These are phyloP conservation scores for Lolium rigidum DNA, from an alignment of 176 grass and related monocot species.

Conservation along the genomic window DNA sequence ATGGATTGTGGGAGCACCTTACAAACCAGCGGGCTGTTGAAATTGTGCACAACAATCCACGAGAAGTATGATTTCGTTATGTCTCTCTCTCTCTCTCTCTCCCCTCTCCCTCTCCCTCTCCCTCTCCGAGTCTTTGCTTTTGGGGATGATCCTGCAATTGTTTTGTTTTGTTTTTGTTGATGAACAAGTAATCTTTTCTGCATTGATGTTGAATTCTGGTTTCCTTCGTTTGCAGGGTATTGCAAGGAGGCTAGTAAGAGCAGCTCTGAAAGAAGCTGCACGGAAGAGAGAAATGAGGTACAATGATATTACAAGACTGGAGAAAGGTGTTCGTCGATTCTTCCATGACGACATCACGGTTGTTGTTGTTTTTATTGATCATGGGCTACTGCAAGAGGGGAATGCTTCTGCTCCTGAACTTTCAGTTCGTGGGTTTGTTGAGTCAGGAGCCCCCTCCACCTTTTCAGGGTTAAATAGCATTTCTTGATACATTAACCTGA, in stretches of 20 bases:
- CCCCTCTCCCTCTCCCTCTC: too few relatives aligned
- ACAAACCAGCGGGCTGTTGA: slow-evolving; percentile 90
- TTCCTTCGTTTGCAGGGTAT: slow-evolving; percentile 50
- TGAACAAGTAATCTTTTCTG: neutral
- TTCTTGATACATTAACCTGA: slow-evolving; percentile 50
- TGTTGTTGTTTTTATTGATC: slow-evolving; percentile 57
- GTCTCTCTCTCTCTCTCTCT: neutral
- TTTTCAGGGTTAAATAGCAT: slow-evolving; percentile 73
- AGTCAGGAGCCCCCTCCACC: slow-evolving; percentile 70
- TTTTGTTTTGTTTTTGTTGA: neutral
- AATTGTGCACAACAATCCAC: slow-evolving; percentile 57
- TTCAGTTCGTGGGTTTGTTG: slow-evolving; percentile 85
- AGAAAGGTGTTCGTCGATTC: slow-evolving; percentile 65
- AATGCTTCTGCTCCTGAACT: slow-evolving; percentile 62
- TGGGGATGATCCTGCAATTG: neutral
- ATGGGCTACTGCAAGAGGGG: slow-evolving; percentile 50
- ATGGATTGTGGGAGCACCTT: slow-evolving; percentile 97
- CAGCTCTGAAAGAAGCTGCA: slow-evolving; percentile 64
- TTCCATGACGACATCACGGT: slow-evolving; percentile 77
- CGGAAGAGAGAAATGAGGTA: slow-evolving; percentile 69
- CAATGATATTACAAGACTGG: slow-evolving; percentile 56
- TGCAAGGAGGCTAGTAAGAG: slow-evolving; percentile 61
- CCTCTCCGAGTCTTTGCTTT: neutral
- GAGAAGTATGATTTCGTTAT: slow-evolving; percentile 29
- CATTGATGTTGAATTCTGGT: neutral